phyloP scores from a whole-genome alignment of 768 basidiomycete genomes.

The Melanogaster broomeanus region DNA sequence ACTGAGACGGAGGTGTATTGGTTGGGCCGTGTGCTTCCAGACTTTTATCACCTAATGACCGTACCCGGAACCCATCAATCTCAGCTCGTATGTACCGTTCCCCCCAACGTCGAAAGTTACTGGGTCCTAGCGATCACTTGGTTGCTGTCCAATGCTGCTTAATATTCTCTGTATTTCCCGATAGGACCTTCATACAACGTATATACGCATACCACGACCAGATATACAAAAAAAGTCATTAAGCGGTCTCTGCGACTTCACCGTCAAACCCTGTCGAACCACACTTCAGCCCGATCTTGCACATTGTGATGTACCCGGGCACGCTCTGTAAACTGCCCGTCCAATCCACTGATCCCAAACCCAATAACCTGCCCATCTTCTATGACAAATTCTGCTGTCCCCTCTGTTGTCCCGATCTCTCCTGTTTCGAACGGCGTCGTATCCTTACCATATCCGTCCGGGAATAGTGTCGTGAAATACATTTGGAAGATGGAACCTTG shows the following conservation, averaged over 20 bases:
- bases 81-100: no score
- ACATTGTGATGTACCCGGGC: constrained; percentile 18
- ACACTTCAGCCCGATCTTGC: constrained; percentile 31
- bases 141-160: no score
- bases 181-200: no score
- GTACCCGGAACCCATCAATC: no score
- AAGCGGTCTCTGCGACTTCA: neutral
- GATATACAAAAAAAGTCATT: neutral
- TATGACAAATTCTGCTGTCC: constrained; percentile 23
- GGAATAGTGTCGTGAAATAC: constrained; percentile 30
- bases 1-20: no score
- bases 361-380: constrained; percentile 30
- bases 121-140: no score
- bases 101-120: no score
- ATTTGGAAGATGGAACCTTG: constrained; percentile 22
- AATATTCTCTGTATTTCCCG: no score
- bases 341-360: constrained; percentile 24
- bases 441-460: constrained; percentile 40
- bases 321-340: constrained; percentile 18
- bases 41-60: no score
- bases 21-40: no score
- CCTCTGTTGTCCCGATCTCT: constrained; percentile 1
- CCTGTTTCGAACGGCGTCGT: constrained; percentile 31
- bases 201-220: no score
- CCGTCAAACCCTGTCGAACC: constrained; percentile 27